These are phyloP conservation scores for Penicillium brasilianum DNA, from an alignment of 2,329 filamentous ascomycete species.

Conservation along the genomic window DNA sequence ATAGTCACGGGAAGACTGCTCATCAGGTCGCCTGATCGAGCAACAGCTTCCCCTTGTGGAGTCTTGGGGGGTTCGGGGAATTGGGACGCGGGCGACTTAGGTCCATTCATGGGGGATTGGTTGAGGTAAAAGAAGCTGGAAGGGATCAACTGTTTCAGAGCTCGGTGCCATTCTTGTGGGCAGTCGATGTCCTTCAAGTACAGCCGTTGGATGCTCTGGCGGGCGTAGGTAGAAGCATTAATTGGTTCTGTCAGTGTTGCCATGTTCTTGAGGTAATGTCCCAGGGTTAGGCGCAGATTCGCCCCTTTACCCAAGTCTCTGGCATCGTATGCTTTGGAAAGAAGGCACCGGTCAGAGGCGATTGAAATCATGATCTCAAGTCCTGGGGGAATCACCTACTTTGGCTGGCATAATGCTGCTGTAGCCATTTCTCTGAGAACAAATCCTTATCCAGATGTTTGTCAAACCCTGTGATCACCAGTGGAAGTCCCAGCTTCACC, in stretches of 20 bases:
- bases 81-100: constrained; percentile 56
- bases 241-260: constrained; percentile 82
- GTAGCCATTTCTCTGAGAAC: constrained; percentile 82
- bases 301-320: constrained; percentile 75
- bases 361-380: background rate
- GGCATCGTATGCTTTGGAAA: constrained; percentile 73
- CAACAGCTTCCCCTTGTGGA: constrained; percentile 62
- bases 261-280: constrained; percentile 90
- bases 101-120: constrained; percentile 68
- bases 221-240: constrained; percentile 73
- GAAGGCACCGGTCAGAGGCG: constrained; percentile 12
- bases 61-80: constrained; percentile 48
- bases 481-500: constrained; percentile 79
- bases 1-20: constrained; percentile 84
- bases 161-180: constrained; percentile 81
- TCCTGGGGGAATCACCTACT: constrained; percentile 54
- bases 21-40: constrained; percentile 89
- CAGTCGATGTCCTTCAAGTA: constrained; percentile 99
- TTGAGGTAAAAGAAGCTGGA: constrained; percentile 89
- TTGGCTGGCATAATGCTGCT: constrained; percentile 77
- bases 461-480: constrained; percentile 91
- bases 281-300: constrained; percentile 82
- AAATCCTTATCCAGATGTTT: constrained; percentile 73
- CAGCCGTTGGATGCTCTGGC: constrained; percentile 79
- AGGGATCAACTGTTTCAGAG: constrained; percentile 77